These are phyloP conservation scores for Tulasnella sp. DNA, from an alignment of 768 basidiomycete genomes.

Conservation along the genomic window DNA sequence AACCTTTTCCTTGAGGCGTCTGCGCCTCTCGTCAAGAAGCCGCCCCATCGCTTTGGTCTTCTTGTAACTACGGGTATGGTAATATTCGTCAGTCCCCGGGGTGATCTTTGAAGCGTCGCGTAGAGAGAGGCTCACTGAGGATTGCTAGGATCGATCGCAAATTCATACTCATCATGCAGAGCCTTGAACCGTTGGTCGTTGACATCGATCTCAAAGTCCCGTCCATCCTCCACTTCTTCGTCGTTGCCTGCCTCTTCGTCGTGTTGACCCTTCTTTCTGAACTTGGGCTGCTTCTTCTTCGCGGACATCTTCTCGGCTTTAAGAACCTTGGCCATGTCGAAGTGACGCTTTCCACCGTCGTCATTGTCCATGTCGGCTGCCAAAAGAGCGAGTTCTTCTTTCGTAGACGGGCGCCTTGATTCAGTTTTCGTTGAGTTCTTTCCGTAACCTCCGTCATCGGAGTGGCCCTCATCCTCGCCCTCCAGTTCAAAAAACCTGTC, in stretches of 20 bases:
- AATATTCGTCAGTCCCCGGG: not conserved
- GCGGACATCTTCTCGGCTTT: conserved; percentile 71
- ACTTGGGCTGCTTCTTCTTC: conserved; percentile 42
- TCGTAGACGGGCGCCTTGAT: conserved; percentile 43
- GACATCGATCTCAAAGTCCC: conserved; percentile 74
- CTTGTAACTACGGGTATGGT: conserved; percentile 61
- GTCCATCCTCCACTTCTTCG: conserved; percentile 61
- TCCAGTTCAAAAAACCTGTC: conserved; percentile 79
- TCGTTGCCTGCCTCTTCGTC: conserved; percentile 46
- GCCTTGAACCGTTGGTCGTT: conserved; percentile 84
- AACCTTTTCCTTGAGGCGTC: conserved; percentile 47
- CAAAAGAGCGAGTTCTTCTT: conserved; percentile 63
- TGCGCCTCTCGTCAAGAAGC: conserved; percentile 78
- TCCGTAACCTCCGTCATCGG: conserved; percentile 33
- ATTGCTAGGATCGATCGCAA: conserved; percentile 93
- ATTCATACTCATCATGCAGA: conserved; percentile 83
- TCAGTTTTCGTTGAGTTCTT: too few relatives aligned
- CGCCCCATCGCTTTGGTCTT: conserved; percentile 88
- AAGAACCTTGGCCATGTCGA: conserved; percentile 83
- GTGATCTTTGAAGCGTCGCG: not conserved
- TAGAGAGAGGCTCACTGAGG: conserved; percentile 64
- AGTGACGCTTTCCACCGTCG: conserved; percentile 63
- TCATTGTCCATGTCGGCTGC: conserved; percentile 52
- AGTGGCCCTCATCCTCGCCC: conserved; percentile 42
- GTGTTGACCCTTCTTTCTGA: conserved; percentile 41